Conservation (phyloP, 106 monocot genomes). For the Allium cepa region DNA sequence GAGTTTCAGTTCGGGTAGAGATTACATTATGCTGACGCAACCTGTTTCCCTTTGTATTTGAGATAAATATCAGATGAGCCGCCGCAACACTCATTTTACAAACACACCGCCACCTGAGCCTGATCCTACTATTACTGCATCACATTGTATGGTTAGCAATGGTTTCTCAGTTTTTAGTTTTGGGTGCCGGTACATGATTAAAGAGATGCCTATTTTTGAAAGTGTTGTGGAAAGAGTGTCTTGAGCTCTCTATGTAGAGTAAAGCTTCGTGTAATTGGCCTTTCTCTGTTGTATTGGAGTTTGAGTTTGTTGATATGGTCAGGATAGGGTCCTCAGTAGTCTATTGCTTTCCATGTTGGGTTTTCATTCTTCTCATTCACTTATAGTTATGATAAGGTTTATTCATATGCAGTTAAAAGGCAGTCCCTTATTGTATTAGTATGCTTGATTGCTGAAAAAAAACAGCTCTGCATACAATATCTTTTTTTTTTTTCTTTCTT, state of each 20-base stretch:
- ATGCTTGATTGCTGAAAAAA: too few relatives aligned
- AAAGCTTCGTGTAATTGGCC: constrained; percentile 15
- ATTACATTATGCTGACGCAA: too few relatives aligned
- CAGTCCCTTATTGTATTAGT: too few relatives aligned
- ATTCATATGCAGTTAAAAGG: too few relatives aligned
- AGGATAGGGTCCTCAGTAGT: constrained; percentile 48
- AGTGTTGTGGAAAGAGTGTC: constrained; percentile 9
- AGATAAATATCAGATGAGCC: too few relatives aligned
- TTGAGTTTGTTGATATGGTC: neutral
- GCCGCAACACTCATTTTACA: neutral
- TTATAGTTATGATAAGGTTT: too few relatives aligned
- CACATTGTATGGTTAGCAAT: constrained; percentile 30
- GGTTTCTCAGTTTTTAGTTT: neutral
- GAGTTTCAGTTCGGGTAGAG: too few relatives aligned
- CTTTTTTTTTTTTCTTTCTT: too few relatives aligned
- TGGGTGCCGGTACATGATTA: constrained; percentile 3
- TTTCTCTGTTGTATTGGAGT: neutral
- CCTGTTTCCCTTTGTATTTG: too few relatives aligned
- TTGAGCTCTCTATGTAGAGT: constrained; percentile 9
- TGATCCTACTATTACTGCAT: constrained; percentile 49
- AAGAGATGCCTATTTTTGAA: constrained; percentile 8
- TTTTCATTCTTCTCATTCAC: constrained; percentile 33
- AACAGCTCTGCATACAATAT: too few relatives aligned
- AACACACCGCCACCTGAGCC: constrained; percentile 56
- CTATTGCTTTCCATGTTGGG: constrained; percentile 37